These are phyloP conservation scores for Mortierella sp. DNA, from an alignment of 371 early-diverging fungal species.

Conservation along the genomic window DNA sequence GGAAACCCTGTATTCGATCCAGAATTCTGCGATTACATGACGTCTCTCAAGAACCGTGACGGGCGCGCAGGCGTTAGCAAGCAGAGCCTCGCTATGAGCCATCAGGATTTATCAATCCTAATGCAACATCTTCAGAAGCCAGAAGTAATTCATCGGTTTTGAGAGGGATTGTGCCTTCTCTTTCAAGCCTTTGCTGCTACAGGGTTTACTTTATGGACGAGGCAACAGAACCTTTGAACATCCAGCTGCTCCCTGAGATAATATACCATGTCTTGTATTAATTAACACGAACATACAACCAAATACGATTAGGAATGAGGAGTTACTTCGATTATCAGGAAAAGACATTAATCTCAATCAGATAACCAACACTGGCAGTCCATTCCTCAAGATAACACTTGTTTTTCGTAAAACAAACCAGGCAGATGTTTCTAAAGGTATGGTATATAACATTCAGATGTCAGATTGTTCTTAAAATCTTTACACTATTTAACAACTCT, in stretches of 20 bases:
- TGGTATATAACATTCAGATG: neutral
- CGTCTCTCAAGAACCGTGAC: constrained; percentile 7
- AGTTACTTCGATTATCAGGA: neutral
- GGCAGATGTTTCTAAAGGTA: constrained; percentile 5
- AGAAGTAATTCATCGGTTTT: neutral
- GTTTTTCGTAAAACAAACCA: constrained; percentile 23
- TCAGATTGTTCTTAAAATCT: neutral
- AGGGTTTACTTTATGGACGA: constrained; percentile 13
- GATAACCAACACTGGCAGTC: constrained; percentile 3
- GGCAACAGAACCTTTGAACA: too few relatives aligned
- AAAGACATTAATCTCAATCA: neutral
- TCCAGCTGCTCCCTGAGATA: too few relatives aligned
- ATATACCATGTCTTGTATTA: too few relatives aligned
- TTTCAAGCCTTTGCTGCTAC: constrained; percentile 22
- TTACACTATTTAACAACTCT: neutral
- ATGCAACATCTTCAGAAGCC: neutral
- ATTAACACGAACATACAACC: too few relatives aligned
- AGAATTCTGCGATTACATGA: constrained; percentile 1
- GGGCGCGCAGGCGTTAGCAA: neutral
- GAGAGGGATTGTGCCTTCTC: constrained; percentile 7
- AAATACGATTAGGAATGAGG: constrained; percentile 12
- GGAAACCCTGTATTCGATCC: constrained; percentile 13
- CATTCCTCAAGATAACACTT: constrained; percentile 13
- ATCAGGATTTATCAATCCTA: neutral
- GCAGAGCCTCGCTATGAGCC: neutral